phyloP scores from a whole-genome alignment of 73 alveolate genomes.

The Paramecium sonneborni region DNA sequence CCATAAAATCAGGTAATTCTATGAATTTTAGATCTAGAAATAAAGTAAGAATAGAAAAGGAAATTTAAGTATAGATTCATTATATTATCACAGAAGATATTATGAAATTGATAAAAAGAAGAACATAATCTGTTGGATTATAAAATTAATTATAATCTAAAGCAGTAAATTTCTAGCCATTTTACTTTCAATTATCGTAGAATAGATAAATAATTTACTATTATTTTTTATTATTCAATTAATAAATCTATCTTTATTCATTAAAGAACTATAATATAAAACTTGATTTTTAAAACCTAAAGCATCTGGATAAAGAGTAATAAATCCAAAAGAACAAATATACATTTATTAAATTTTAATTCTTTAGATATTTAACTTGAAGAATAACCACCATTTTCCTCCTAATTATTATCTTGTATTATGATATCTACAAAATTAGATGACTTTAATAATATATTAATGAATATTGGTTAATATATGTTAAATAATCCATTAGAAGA shows the following conservation, averaged over 20 bases:
- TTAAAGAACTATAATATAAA: not conserved
- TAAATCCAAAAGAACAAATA: not conserved
- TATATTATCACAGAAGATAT: slow-evolving; percentile 21
- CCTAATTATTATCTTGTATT: not conserved
- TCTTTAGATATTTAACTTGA: not conserved
- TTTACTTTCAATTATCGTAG: not conserved
- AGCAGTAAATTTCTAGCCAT: not conserved
- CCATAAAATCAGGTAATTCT: not conserved
- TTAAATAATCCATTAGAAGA: not conserved
- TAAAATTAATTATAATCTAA: not conserved
- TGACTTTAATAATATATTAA: not conserved
- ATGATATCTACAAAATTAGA: not conserved
- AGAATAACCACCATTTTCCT: not conserved
- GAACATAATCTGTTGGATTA: not conserved
- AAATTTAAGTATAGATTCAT: slow-evolving; percentile 8
- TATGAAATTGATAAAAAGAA: not conserved
- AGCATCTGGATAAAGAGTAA: not conserved
- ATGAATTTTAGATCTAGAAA: not conserved
- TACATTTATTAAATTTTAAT: not conserved
- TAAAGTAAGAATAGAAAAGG: not conserved
- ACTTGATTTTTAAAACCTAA: not conserved
- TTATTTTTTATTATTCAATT: too few relatives aligned
- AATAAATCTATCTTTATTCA: too few relatives aligned
- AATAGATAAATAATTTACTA: too few relatives aligned
- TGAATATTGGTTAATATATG: not conserved